A percentile compares a stretch with the other conserved stretches of the same genome.
These are phyloP conservation scores for Pleurozium schreberi DNA, from an alignment of 225 moss, liverwort and hornwort genomes.

Conservation along the genomic window DNA sequence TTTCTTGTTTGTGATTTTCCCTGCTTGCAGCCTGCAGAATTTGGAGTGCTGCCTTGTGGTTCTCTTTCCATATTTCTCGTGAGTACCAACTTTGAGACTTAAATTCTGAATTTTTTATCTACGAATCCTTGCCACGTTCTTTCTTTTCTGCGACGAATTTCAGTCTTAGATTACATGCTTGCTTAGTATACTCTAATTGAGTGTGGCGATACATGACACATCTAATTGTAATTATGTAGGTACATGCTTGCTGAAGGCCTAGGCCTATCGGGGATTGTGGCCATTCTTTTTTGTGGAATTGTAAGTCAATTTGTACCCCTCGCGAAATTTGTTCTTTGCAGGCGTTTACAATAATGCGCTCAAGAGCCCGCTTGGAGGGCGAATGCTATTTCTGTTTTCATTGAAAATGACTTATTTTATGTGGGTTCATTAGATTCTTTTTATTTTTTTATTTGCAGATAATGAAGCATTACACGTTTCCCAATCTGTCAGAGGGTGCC, in stretches of 20 bases:
- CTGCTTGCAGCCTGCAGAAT: constrained; percentile 76
- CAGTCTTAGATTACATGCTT: neutral
- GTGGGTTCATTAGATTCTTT: neutral
- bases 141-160: neutral
- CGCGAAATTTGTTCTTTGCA: neutral
- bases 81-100: constrained; percentile 11
- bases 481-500: constrained; percentile 90
- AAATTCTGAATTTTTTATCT: neutral
- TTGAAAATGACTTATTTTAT: neutral
- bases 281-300: constrained; percentile 97
- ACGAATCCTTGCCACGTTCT: neutral
- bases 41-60: constrained; percentile 97
- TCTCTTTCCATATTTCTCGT: constrained; percentile 94
- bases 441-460: constrained; percentile 34
- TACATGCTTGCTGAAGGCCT: constrained; percentile 99
- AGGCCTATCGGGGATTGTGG: constrained; percentile 93
- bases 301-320: constrained; percentile 28
- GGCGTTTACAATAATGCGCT: neutral
- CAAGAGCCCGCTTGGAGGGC: neutral
- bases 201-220: neutral
- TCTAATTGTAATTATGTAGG: constrained; percentile 15
- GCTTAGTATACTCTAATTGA: neutral
- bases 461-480: constrained; percentile 97
- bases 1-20: neutral
- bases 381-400: neutral